These are phyloP conservation scores for Raffaelea albimanens DNA, from an alignment of 2,329 filamentous ascomycete species.

Conservation along the genomic window DNA sequence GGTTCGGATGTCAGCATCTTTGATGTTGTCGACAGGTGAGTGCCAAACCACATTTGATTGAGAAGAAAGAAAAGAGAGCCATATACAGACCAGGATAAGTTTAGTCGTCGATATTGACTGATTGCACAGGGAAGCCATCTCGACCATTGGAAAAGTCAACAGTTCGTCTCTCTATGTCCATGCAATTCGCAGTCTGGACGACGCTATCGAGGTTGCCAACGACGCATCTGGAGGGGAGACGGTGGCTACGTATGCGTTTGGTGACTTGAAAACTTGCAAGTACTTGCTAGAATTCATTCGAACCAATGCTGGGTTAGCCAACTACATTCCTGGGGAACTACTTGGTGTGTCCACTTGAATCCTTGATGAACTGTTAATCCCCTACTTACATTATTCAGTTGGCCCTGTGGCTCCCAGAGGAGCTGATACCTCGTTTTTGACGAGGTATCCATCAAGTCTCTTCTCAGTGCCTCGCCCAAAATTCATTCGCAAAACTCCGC, in stretches of 20 bases:
- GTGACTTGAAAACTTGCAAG: conserved; percentile 31
- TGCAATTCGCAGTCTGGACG: conserved; percentile 5
- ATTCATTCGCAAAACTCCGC: neutral
- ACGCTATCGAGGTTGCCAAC: conserved; percentile 4
- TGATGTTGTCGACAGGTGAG: conserved; percentile 18
- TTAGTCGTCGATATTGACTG: too few species aligned
- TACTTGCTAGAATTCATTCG: conserved; percentile 49
- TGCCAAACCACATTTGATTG: too few species aligned
- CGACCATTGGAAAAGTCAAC: neutral
- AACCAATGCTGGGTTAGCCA: conserved; percentile 40
- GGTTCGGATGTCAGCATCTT: conserved; percentile 16
- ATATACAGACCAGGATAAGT: too few species aligned
- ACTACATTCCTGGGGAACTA: conserved; percentile 46
- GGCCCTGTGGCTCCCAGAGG: conserved; percentile 25
- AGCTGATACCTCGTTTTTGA: neutral
- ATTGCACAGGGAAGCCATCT: neutral
- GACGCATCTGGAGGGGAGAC: neutral
- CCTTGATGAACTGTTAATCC: too few species aligned
- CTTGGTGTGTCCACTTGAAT: conserved; percentile 21
- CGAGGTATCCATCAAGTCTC: neutral
- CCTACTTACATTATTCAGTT: conserved; percentile 12
- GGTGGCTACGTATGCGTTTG: conserved; percentile 17
- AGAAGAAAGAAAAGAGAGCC: too few species aligned
- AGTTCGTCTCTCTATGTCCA: conserved; percentile 1
- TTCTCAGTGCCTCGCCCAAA: neutral